Evolutionary conservation across 176 grass and related monocot genomes (phyloP), one percentile per base, ranked within the genome.

Genomic region (Elymus sibiricus): DNA sequence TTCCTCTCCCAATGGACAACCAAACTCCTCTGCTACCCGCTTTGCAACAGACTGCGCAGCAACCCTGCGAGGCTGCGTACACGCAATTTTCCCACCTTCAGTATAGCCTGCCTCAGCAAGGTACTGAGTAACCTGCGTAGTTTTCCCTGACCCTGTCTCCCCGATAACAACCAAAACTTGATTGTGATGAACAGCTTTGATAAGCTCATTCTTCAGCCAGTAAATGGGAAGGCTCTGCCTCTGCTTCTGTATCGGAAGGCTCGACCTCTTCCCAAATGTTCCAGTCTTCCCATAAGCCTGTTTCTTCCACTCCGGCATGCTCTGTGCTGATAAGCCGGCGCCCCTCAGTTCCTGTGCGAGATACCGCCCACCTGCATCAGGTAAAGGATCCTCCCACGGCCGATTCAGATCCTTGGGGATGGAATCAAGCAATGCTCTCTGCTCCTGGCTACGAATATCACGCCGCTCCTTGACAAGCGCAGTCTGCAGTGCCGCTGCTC

Each of bases 391-490:
- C 39, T 94, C 95, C 95, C 92, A 94, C 0, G 84, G 87, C 17
- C 95, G 88, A 85, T 94, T 97, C 11, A 94, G 81, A 67, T 97
- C 95, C 76, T 94, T 97, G 4, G 92, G 92, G 42, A 97, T 92
- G 2, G 95, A 89, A 68, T 94, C 92, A 22, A 97, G 6, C 92
- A 97, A 88, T 67, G 84, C 88, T 73, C 95, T 89, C 81, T 97
- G 95, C 77, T 94, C 92, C 61, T 97, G 92, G 56, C 47, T 83
- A 51, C 64, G 80, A 7, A 97, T 81, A 44, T 94, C 92, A 12
- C 88, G 86, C 46, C 95, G 77, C 64, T 97, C 95, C 86, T 97
- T 97, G 43, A 97, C 82, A 40, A 97, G 95, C 21, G 92, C 95
- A 4, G 78, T 79, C 70, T 94, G 95, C 26, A 97, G 85, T 2